Evolutionary conservation across 2,329 filamentous ascomycete species (phyloP), one percentile per base, ranked within the genome.

Genomic region (Aspergillus fijiensis): DNA sequence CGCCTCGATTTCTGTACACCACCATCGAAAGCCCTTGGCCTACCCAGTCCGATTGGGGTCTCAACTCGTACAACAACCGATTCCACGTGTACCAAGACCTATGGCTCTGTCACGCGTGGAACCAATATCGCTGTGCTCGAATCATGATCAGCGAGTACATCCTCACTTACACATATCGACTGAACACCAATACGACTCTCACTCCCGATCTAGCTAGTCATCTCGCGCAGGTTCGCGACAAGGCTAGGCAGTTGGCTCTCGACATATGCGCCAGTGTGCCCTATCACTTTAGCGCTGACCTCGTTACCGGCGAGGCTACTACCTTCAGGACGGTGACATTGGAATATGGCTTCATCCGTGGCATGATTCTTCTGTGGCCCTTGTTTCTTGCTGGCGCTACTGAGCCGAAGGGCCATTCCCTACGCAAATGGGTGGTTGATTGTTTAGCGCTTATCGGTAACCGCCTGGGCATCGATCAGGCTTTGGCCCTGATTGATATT

Each of bases 41-140:
- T 55, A 60, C 65, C 58, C 57, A 63, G 45, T 63, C 63, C 42
- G 67, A 67, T n/a, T 65, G 67, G 27, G 67, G 69, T 5, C 60
- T 72, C 16, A 42, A 57, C 5, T 66, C 67, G 1, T 86, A 85
- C 61, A 77, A 80, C 19, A 79, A 80, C 12, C 76, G 79, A 57
- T 87, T 84, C 66, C 84, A 88, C 67, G 69, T 79, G 23, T 88
- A 88, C 65, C 70, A 72, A 16, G 80, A 82, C 62, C 79, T 85
- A 57, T 85, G 81, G 78, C 74, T 80, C 19, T 82, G 81, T 9
- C 79, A 82, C 25, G 77, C 84, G 47, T 87, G 83, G 83, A 85
- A 84, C 60, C 81, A 87, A 64, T 86, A 83, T 65, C 83, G 86
- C 25, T 86, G 84, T 78, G 79, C 80, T 6, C 81, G 84, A n/a